Base-by-base conservation (phyloP, 306 rosid genomes). In the Castanea crenata region DNA sequence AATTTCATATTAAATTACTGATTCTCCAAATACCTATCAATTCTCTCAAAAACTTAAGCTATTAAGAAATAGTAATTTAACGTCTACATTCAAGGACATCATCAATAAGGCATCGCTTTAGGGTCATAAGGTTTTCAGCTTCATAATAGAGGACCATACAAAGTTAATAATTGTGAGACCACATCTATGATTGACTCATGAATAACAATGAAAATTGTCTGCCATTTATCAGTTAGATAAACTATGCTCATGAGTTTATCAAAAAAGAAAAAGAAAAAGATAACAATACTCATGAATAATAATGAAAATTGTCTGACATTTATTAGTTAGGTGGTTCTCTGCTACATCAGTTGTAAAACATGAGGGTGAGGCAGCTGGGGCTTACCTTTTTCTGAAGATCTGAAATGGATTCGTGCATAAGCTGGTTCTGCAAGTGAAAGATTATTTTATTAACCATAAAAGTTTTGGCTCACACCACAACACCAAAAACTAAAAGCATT, bases 401-500 rank as follows among this genome's bases (percentile, higher is more conserved):
- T 27, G 97, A 86, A 83, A 95, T 91, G 38, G 92, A 89, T 76
- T 95, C 97, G 79, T 84, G 44, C 98, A 95, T 90, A 82, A 89
- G 72, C 73, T 91, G 97, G 83, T 92, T 91, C 99, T 95, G 95
- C 74, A 78, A 49, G 32, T 46, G 54, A 80, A 69, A 78, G 61
- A 65, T 62, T n/a, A 4, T 63, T 49, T 2, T 34, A 73, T 19
- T 49, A 29, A 23, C 56, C 55, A 31, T 5, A 76, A 27, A 27
- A 51, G 8, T 61, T 32, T 67, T 51, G 64, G 4, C 61, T 63
- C 1, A 75, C 76, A 78, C 31, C 27, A 27, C 52, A 81, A 16
- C 0, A n/a, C 71, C 65, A 73, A 73, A 32, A 75, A 51, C 8
- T 65, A 68, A 73, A 32, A 75, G 34, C 8, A 13, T 41, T 1